Conservation (phyloP, 139 green algal species). For the Klebsormidium nitens region DNA sequence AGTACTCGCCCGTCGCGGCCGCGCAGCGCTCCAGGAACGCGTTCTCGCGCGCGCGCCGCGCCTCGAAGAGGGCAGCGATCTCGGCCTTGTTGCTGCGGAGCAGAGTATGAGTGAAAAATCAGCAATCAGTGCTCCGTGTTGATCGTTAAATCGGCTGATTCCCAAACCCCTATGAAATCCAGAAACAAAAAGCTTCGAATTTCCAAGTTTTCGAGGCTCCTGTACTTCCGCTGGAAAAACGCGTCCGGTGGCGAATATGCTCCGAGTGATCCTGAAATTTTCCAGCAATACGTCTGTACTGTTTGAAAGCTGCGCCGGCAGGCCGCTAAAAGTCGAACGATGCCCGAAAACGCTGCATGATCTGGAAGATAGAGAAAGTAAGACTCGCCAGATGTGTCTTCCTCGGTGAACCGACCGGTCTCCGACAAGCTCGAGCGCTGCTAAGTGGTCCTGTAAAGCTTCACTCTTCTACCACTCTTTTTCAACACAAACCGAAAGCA, state of each 20-base stretch:
- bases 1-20: slow-evolving; percentile 34
- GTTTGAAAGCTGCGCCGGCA: no score
- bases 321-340: no score
- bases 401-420: no score
- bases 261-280: neutral
- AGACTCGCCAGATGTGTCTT: no score
- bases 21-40: slow-evolving; percentile 47
- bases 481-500: no score
- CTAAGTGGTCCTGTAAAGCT: no score
- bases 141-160: neutral
- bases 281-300: no score
- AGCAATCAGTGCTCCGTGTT: neutral
- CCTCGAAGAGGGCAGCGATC: slow-evolving; percentile 57
- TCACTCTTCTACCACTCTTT: no score
- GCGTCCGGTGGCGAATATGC: neutral
- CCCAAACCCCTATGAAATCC: neutral
- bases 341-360: no score
- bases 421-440: no score
- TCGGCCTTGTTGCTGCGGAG: slow-evolving; percentile 52
- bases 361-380: no score
- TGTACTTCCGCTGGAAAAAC: neutral
- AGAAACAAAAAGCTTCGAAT: neutral
- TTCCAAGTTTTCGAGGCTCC: neutral
- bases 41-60: slow-evolving; percentile 46
- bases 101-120: neutral